A percentile compares a stretch with the other conserved stretches of the same genome.
phyloP scores from a whole-genome alignment of 108 stramenopile genomes.

The Skeletonema potamos region DNA sequence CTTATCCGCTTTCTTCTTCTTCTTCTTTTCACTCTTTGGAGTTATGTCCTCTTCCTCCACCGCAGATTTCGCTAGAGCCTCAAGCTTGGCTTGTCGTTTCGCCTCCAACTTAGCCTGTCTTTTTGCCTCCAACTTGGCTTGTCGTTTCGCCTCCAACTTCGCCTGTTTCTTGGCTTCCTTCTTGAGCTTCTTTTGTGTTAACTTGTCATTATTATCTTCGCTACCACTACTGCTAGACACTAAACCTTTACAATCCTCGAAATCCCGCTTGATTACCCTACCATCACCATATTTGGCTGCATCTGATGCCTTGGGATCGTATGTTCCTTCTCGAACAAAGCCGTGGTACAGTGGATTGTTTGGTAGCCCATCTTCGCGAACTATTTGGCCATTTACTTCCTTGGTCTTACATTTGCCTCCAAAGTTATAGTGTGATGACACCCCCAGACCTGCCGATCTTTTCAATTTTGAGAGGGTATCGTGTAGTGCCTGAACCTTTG shows the following conservation, averaged over 20 bases:
- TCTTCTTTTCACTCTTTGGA: not conserved
- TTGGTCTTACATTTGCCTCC: constrained; percentile 37
- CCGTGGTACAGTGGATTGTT: constrained; percentile 75
- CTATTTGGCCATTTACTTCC: constrained; percentile 26
- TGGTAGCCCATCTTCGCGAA: constrained; percentile 72
- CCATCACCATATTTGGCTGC: constrained; percentile 70
- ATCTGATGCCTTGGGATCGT: constrained; percentile 47
- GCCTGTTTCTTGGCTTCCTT: constrained; percentile 24
- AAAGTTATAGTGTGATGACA: constrained; percentile 56
- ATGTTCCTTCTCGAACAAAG: constrained; percentile 76
- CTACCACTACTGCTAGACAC: constrained; percentile 2
- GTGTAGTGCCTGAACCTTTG: constrained; percentile 76
- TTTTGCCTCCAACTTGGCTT: constrained; percentile 29
- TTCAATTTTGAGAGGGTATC: constrained; percentile 76
- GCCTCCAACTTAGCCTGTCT: constrained; percentile 64
- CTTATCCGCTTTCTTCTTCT: not conserved
- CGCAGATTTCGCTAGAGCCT: constrained; percentile 25
- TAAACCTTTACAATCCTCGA: constrained; percentile 56
- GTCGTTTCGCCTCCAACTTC: constrained; percentile 35
- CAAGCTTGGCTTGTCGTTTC: constrained; percentile 59
- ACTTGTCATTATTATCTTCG: constrained; percentile 7
- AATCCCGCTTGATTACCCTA: constrained; percentile 76
- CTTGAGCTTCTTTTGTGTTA: constrained; percentile 25
- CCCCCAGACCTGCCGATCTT: constrained; percentile 61
- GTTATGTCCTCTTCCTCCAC: not conserved